phyloP scores from a whole-genome alignment of 2,329 filamentous ascomycete genomes.

The Diaporthe vexans region DNA sequence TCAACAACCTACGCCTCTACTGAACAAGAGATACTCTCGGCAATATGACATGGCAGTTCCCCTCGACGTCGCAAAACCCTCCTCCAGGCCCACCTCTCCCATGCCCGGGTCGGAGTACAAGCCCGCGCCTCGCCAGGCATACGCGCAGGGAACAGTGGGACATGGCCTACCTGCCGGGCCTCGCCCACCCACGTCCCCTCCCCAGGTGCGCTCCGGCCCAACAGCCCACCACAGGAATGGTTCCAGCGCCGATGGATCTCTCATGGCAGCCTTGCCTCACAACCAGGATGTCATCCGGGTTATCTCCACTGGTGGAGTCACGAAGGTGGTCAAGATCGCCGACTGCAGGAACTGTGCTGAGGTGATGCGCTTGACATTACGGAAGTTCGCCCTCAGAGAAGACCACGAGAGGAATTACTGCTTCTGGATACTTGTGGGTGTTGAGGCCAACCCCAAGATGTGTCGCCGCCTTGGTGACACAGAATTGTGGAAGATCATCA shows the following conservation, averaged over 20 bases:
- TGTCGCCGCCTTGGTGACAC: slow-evolving; percentile 87
- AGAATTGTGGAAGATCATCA: slow-evolving; percentile 92
- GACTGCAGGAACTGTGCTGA: slow-evolving; percentile 93
- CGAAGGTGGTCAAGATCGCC: slow-evolving; percentile 93
- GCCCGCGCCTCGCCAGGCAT: slow-evolving; percentile 66
- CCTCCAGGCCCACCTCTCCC: slow-evolving; percentile 81
- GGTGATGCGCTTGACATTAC: slow-evolving; percentile 88
- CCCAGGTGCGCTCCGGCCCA: slow-evolving; percentile 74
- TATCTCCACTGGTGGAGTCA: slow-evolving; percentile 91
- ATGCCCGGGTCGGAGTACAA: slow-evolving; percentile 69
- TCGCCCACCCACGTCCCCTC: slow-evolving; percentile 71
- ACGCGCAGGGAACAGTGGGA: slow-evolving; percentile 60
- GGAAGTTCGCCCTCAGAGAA: slow-evolving; percentile 89
- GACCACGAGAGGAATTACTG: slow-evolving; percentile 96
- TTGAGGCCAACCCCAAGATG: slow-evolving; percentile 84
- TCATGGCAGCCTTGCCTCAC: slow-evolving; percentile 87
- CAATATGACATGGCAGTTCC: slow-evolving; percentile 66
- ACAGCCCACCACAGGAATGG: slow-evolving; percentile 82
- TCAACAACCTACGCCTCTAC: slow-evolving; percentile 58
- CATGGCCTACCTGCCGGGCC: slow-evolving; percentile 61
- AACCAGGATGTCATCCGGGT: slow-evolving; percentile 93
- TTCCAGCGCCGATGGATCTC: slow-evolving; percentile 86
- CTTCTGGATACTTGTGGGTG: slow-evolving; percentile 91
- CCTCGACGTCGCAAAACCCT: slow-evolving; percentile 64
- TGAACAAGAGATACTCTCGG: slow-evolving; percentile 75